Evolutionary conservation across 192 early-diverging fungal species (phyloP), one percentile per base, ranked within the genome.

Genomic region (Podochytrium sp.): DNA sequence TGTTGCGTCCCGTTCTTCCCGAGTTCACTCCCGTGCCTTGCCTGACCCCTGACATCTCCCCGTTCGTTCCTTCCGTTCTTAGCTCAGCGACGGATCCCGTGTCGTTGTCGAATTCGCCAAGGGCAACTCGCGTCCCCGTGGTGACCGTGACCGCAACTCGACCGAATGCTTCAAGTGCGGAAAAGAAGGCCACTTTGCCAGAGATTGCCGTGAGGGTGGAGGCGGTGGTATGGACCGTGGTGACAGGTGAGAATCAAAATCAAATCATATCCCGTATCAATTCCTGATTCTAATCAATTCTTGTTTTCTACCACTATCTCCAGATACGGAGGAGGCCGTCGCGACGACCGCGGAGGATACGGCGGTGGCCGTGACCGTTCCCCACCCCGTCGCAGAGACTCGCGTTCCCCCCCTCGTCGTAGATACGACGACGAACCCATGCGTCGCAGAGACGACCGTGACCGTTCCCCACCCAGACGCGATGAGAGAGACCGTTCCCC

Each of bases 401-500:
- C 20, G 23, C 34, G 76, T 75, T 32, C 35, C 57, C 42, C 75
- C 76, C 60, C 71, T 10, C 43, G 71, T 78, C 64, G 47, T 29
- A 65, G 64, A 60, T 42, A 58, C 32, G 68, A 58, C 3, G 68
- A 68, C 7, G 61, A 63, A 16, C 29, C 29, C 12, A 37, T 40
- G 35, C 66, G 66, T 12, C 1, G 63, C 47, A 16, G 32, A 18
- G 40, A 71, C 47, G 55, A 65, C 57, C 61, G 74, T 34, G 50
- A 67, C 55, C 50, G 76, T 56, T 41, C 68, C 58, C 30, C 50
- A 71, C 49, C 66, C 33, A 49, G 55, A 71, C 7, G 53, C 66
- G 3, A 88, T 87, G 90, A 87, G 81, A 50, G 68, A 77, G 33
- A 80, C 78, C n/a, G 88, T 87, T 84, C 23, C 64, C 64, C 64